phyloP scores from a whole-genome alignment of 768 basidiomycete species.

The Suillus bovinus region DNA sequence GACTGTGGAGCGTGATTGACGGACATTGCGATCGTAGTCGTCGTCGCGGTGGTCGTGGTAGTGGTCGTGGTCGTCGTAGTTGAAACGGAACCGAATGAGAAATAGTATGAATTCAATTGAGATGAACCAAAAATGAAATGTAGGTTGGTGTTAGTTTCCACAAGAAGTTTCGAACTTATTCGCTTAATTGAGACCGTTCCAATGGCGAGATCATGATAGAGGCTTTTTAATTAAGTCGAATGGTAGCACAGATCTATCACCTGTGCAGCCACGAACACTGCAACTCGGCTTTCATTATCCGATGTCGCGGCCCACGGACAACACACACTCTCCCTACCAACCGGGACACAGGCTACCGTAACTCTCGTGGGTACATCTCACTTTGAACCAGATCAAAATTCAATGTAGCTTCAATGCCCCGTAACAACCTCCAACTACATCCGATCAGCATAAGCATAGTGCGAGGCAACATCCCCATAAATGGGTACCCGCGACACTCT shows the following conservation, averaged over 20 bases:
- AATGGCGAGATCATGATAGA: constrained; percentile 1
- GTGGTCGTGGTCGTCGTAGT: not conserved
- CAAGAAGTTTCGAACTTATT: not conserved
- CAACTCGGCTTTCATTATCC: constrained; percentile 1
- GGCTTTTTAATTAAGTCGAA: not conserved
- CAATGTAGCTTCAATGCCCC: not conserved
- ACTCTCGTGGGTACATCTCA: constrained; percentile 11
- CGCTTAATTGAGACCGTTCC: constrained; percentile 2
- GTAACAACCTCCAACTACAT: constrained; percentile 5
- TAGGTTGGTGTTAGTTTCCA: not conserved
- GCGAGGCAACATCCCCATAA: constrained; percentile 1
- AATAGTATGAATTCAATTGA: constrained; percentile 2
- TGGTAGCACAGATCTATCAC: not conserved
- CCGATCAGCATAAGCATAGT: not conserved
- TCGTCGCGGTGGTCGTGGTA: constrained; percentile 19
- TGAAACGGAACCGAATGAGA: constrained; percentile 7
- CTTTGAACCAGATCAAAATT: constrained; percentile 5
- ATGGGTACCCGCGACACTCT: constrained; percentile 7
- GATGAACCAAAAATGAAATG: constrained; percentile 3
- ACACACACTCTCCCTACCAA: too few species aligned
- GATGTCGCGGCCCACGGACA: constrained; percentile 9
- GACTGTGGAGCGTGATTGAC: constrained; percentile 54
- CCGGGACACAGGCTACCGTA: too few species aligned
- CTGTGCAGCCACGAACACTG: not conserved
- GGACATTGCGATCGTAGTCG: constrained; percentile 39